These are phyloP conservation scores for Tetrapisispora fleetii DNA, from an alignment of 805 yeast genomes.

Conservation along the genomic window DNA sequence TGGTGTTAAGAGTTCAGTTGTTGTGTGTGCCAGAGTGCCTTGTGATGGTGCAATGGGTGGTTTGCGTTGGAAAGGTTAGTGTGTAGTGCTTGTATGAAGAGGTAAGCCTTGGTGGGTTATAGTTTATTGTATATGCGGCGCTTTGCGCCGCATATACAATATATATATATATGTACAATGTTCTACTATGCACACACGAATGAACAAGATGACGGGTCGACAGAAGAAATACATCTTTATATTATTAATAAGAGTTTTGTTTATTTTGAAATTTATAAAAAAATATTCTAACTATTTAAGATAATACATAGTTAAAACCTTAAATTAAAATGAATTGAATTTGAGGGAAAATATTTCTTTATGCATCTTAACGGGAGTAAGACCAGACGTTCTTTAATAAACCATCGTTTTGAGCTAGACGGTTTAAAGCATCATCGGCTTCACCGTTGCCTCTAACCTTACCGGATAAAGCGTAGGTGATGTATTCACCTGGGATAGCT, in stretches of 20 bases:
- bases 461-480: conserved; percentile 95
- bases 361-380: conserved; percentile 67
- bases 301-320: conserved; percentile 1
- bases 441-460: conserved; percentile 98
- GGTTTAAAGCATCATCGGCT: conserved; percentile 98
- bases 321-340: conserved; percentile 1
- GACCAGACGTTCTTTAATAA: conserved; percentile 92
- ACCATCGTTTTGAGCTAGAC: conserved; percentile 98
- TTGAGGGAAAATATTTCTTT: conserved; percentile 2
- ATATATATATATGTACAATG: no score
- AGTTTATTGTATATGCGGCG: no score
- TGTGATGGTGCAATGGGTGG: no score
- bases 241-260: conserved; percentile 1
- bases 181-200: no score
- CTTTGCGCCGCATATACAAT: no score
- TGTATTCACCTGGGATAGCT: conserved; percentile 80
- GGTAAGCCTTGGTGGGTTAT: no score
- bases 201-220: no score
- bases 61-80: no score
- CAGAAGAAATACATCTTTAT: no score
- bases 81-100: no score
- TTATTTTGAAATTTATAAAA: conserved; percentile 2
- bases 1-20: no score
- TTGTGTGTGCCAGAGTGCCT: no score
- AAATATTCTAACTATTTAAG: conserved; percentile 2